A percentile compares a stretch with the other conserved stretches of the same genome.
Evolutionary conservation across 2,329 filamentous ascomycete genomes (phyloP).

Genomic region (Cryphonectria nitschkei): DNA sequence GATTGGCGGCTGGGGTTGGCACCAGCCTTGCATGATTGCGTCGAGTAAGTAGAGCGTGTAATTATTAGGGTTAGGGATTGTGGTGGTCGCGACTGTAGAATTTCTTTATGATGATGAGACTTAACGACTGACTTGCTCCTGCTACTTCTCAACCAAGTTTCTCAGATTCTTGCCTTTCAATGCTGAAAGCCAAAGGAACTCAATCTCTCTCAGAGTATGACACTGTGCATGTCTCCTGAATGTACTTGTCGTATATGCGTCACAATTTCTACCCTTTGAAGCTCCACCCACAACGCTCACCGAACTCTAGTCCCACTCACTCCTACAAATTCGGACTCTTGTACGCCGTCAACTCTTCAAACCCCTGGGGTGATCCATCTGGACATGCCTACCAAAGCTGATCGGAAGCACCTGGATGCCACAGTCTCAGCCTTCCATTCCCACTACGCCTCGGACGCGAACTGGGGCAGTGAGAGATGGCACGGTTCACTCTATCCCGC

Average conservation of each 20-base stretch:
- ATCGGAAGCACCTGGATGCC: conserved; percentile 25
- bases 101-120: background rate
- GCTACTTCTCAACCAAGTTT: background rate
- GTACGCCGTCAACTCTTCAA: background rate
- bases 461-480: conserved; percentile 36
- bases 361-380: background rate
- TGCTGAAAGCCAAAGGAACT: background rate
- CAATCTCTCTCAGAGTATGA: background rate
- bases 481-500: conserved; percentile 34
- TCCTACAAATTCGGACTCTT: background rate
- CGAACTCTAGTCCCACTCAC: background rate
- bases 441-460: conserved; percentile 31
- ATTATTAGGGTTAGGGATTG: background rate
- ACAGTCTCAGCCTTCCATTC: conserved; percentile 32
- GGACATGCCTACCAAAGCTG: conserved; percentile 24
- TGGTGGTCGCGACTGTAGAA: background rate
- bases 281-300: background rate
- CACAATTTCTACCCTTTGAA: background rate
- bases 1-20: too few relatives aligned
- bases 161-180: background rate
- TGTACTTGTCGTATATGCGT: background rate
- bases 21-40: background rate
- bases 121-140: background rate
- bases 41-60: background rate
- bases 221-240: background rate